Evolutionary conservation across 2,329 filamentous ascomycete genomes (phyloP), one percentile per base, ranked within the genome.

Genomic region (Stemphylium beticola): DNA sequence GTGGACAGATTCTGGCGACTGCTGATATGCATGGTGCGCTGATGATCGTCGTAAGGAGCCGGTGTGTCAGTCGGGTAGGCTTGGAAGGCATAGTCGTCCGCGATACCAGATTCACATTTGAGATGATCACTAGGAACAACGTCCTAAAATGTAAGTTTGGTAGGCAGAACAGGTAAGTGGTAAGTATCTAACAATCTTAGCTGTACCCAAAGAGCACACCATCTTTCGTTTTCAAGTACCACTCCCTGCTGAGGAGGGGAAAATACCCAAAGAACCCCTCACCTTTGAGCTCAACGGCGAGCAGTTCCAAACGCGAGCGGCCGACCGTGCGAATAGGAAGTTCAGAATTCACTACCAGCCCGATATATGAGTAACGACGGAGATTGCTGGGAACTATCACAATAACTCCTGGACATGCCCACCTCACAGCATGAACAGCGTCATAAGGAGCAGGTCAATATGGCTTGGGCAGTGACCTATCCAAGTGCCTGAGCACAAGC

Each of bases 21-120:
- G 93, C 93, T 1, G 95, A 99, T 76, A 93, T 92, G 67, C 93
- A 98, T 73, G 95, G 95, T 1, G 93, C 93, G 14, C 80, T 87
- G 64, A 74, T 97, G 17, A 87, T 92, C 77, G 91, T 98, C 18
- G 89, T 93, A 50, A 79, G 93, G 65, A 95, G 92, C 74, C 79
- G 85, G 26, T 97, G 93, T 73, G 85, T 89, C 14, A 87, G 90
- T 49, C 82, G 93, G 14, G 93, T 99, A 0, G 93, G 95, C 0
- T 77, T 93, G 49, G 85, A 82, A 66, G 95, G 95, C 14, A 93
- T 98, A 65, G 90, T 98, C 56, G 86, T 97, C 36, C 87, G 91
- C 72, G 95, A 99, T 78, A 88, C 90, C 46, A 92, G 89, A 72
- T 93, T 90, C 68, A 88, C 89, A 1, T 91, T 98, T 75, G 90